Percentiles rank a stretch among this genome's conserved stretches.
Conservation (phyloP, 805 yeast genomes). For the Starmerella tilneyi region DNA sequence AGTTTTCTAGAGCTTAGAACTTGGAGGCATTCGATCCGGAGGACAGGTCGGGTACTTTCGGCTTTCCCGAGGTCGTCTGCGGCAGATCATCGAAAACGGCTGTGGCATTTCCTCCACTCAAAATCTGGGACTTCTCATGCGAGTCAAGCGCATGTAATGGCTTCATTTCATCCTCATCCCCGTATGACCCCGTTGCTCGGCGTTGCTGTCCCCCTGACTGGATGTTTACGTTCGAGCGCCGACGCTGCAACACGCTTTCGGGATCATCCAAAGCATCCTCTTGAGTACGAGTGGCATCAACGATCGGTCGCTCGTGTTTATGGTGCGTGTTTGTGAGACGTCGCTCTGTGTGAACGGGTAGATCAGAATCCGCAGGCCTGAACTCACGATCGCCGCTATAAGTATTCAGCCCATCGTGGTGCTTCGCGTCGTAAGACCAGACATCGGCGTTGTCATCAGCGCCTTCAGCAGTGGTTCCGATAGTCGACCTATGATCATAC, state of each 20-base stretch:
- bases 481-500: conserved; percentile 3
- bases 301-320: conserved; percentile 13
- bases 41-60: background rate
- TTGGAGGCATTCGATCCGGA: too few relatives aligned
- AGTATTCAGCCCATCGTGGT: conserved; percentile 12
- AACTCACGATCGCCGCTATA: conserved; percentile 4
- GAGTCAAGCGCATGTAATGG: conserved; percentile 8
- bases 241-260: conserved; percentile 7
- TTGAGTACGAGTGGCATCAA: background rate
- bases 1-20: too few relatives aligned
- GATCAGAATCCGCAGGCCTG: conserved; percentile 11
- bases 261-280: conserved; percentile 2
- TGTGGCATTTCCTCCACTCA: too few relatives aligned
- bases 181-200: conserved; percentile 19
- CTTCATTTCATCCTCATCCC: conserved; percentile 16
- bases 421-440: conserved; percentile 14
- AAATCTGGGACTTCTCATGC: conserved; percentile 6
- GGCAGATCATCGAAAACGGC: conserved; percentile 11
- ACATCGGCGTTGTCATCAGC: conserved; percentile 27
- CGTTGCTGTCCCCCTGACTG: background rate
- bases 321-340: conserved; percentile 14
- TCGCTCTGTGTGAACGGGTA: conserved; percentile 18
- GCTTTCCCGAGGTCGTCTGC: conserved; percentile 1
- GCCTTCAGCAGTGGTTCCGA: conserved; percentile 1
- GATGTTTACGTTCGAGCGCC: conserved; percentile 13